These are phyloP conservation scores for Ceratocystis harringtonii DNA, from an alignment of 2,329 filamentous ascomycete species.

Conservation along the genomic window DNA sequence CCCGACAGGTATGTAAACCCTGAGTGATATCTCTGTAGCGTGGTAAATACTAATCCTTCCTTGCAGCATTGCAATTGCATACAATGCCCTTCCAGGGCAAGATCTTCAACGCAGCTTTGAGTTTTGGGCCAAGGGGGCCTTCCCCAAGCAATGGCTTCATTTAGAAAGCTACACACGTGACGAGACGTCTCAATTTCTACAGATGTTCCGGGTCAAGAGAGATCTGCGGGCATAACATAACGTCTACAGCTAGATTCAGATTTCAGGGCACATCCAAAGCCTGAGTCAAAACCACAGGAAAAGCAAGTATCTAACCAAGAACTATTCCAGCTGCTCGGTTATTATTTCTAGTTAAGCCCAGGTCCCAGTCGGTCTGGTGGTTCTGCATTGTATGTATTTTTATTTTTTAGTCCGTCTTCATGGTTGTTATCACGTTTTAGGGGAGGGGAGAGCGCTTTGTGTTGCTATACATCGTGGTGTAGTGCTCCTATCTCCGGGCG, in stretches of 20 bases:
- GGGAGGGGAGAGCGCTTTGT: neutral
- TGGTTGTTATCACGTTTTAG: neutral
- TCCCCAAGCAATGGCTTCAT: conserved; percentile 54
- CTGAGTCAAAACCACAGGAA: neutral
- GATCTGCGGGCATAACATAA: conserved; percentile 34
- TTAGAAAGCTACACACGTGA: conserved; percentile 40
- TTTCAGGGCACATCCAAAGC: neutral
- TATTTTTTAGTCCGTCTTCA: neutral
- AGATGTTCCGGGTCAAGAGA: conserved; percentile 36
- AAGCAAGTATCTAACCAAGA: neutral
- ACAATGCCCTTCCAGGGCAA: conserved; percentile 55
- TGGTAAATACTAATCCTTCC: neutral
- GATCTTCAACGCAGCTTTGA: conserved; percentile 55
- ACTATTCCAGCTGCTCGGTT: neutral
- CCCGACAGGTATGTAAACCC: conserved; percentile 48
- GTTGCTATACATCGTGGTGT: neutral
- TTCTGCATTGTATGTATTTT: conserved; percentile 8
- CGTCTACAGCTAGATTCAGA: neutral
- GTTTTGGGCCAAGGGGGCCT: conserved; percentile 54
- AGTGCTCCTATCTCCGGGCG: neutral
- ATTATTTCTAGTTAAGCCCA: neutral
- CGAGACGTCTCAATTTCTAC: conserved; percentile 31
- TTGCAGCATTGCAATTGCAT: conserved; percentile 54
- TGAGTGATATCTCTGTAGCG: neutral
- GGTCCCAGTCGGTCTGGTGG: neutral